Evolutionary conservation across 176 grass and related monocot species (phyloP).

Genomic region (Coix lacrymajobi): DNA sequence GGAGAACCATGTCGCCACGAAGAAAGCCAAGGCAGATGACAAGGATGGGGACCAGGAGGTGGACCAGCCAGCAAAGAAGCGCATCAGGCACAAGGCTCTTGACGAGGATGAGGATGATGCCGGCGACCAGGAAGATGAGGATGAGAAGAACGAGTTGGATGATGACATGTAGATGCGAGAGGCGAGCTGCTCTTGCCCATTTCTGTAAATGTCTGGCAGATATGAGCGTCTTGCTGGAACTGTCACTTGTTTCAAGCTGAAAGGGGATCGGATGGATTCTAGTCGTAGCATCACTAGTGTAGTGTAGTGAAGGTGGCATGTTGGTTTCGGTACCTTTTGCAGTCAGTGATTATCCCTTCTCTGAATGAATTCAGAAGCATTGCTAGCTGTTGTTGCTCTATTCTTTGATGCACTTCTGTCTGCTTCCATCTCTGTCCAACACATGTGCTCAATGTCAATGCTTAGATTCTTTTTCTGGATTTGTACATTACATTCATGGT

Average conservation of each 20-base stretch:
- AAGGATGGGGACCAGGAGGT: slow-evolving; percentile 11
- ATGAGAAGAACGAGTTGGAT: slow-evolving; percentile 35
- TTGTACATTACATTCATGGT: background rate
- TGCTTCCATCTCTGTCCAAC: background rate
- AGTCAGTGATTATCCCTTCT: background rate
- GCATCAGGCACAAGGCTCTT: background rate
- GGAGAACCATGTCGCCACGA: slow-evolving; percentile 15
- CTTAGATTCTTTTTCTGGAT: background rate
- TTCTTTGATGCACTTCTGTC: background rate
- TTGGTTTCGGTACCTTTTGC: background rate
- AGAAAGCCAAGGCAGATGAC: background rate
- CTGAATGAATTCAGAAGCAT: background rate
- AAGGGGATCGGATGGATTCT: background rate
- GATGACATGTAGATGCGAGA: slow-evolving; percentile 19
- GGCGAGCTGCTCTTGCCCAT: background rate
- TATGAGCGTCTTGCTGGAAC: background rate
- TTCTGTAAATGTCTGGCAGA: slow-evolving; percentile 35
- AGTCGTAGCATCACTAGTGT: background rate
- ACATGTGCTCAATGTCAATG: background rate
- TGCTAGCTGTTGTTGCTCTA: background rate
- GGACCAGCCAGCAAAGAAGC: background rate
- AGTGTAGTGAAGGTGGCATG: background rate
- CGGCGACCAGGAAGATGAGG: background rate
- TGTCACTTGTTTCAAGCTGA: background rate
- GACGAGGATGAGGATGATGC: background rate